Evolutionary conservation across 805 yeast genomes (phyloP), one percentile per base, ranked within the genome.

Genomic region (Ogataea trehaloabstinens): DNA sequence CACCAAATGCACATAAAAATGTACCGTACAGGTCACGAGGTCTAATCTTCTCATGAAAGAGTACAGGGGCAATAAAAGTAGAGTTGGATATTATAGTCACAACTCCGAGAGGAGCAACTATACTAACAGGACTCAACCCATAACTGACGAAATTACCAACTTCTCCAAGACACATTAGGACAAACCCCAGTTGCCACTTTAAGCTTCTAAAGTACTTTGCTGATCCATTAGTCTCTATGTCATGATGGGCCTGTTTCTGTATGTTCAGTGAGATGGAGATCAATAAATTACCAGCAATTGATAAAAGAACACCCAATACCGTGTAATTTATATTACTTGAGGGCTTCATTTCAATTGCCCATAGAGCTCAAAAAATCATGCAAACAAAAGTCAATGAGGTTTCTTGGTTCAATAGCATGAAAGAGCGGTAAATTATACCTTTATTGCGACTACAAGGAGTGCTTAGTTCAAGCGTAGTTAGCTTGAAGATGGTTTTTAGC

Each of bases 21-120:
- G 74, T 66, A 0, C 78, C 79, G 2, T 51, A 12, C 2, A 69
- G 30, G 22, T 69, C 71, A 27, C 62, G 49, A 8, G 31, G 19
- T 10, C 62, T 45, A 11, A 70, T 54, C 4, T 51, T 52, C 42
- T 69, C 74, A 36, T 68, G 62, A 46, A 72, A 73, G 17, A 71
- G 44, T 1, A 73, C 54, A 0, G 78, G 78, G 0, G 78, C 78
- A 17, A 74, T 60, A 25, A 56, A 46, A 1, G 72, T 60, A 37
- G 72, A 63, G 44, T 74, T 73, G 3, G 76, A 64, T 1, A 74
- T 59, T 16, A 70, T 61, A 1, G 78, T 71, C 25, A 71, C 69
- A 1, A 73, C 76, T 4, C 78, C 78, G 22, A 73, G 42, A 0
- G 78, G 76, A 4, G 74, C 67, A 13, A 73, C 75, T 3, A 70